Percentiles rank a stretch among this genome's conserved stretches.
Evolutionary conservation across 352 stramenopile species (phyloP).

Genomic region (Pythium biforme): DNA sequence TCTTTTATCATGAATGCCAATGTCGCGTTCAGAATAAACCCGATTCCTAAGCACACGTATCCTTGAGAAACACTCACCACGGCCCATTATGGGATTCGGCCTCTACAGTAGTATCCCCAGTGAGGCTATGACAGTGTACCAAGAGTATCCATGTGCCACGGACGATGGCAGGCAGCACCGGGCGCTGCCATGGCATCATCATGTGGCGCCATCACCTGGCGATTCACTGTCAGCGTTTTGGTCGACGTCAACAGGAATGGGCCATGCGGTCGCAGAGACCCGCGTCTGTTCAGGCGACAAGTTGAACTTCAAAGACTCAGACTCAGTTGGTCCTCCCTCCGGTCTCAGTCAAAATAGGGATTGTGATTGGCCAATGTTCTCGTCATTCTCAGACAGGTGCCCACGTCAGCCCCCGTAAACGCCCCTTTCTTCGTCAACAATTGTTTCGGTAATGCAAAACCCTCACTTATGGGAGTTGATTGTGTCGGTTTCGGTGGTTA

Average conservation of each 20-base stretch:
- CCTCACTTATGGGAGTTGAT: not conserved
- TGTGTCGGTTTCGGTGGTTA: not conserved
- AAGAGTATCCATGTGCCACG: too few species aligned
- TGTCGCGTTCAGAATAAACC: too few species aligned
- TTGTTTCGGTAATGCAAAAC: slow-evolving; percentile 5
- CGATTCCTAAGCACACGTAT: too few species aligned
- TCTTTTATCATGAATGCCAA: too few species aligned
- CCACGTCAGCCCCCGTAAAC: not conserved
- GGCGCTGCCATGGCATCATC: not conserved
- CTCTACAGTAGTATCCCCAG: too few species aligned
- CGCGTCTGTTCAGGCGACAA: not conserved
- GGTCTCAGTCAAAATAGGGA: not conserved
- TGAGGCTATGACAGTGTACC: too few species aligned
- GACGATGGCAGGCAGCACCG: too few species aligned
- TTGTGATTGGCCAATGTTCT: not conserved
- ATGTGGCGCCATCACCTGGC: not conserved
- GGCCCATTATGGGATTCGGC: too few species aligned
- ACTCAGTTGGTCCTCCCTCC: not conserved
- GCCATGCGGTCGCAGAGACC: not conserved
- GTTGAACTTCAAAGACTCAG: slow-evolving; percentile 1
- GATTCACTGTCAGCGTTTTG: not conserved
- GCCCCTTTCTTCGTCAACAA: slow-evolving; percentile 3
- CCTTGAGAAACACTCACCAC: too few species aligned
- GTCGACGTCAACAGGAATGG: slow-evolving; percentile 5
- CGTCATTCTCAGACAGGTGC: not conserved